These are phyloP conservation scores for Dryas drummondii DNA, from an alignment of 306 rosid genomes.

Conservation along the genomic window DNA sequence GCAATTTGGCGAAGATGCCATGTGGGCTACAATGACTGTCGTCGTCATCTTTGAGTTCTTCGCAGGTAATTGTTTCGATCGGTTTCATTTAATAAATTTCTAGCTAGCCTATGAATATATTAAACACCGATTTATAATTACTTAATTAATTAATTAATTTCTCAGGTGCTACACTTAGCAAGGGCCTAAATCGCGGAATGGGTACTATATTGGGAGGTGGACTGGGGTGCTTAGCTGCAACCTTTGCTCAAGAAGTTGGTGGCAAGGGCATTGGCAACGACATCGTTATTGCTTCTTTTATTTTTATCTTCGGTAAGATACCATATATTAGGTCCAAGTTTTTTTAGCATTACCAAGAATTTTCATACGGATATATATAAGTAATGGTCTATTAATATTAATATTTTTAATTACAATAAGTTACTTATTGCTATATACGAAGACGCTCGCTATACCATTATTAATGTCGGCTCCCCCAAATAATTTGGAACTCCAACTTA, in stretches of 20 bases:
- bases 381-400: too few relatives aligned
- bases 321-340: neutral
- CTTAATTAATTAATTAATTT: neutral
- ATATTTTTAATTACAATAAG: too few relatives aligned
- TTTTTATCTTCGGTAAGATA: conserved; percentile 60
- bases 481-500: conserved; percentile 8
- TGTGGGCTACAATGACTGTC: conserved; percentile 98
- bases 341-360: neutral
- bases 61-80: conserved; percentile 49
- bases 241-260: conserved; percentile 55
- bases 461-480: neutral
- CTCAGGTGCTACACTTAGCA: conserved; percentile 84
- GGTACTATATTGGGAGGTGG: conserved; percentile 85
- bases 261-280: conserved; percentile 58
- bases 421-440: too few relatives aligned
- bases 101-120: too few relatives aligned
- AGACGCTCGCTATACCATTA: too few relatives aligned
- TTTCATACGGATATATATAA: too few relatives aligned
- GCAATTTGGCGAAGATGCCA: conserved; percentile 79
- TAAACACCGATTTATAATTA: too few relatives aligned
- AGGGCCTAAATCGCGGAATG: conserved; percentile 79
- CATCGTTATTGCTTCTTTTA: conserved; percentile 41
- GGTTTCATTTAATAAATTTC: too few relatives aligned
- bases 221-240: conserved; percentile 64
- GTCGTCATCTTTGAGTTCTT: conserved; percentile 78